A percentile compares a stretch with the other conserved stretches of the same genome.
Conservation (phyloP, 805 yeast species). For the Yamadazyma olivae region DNA sequence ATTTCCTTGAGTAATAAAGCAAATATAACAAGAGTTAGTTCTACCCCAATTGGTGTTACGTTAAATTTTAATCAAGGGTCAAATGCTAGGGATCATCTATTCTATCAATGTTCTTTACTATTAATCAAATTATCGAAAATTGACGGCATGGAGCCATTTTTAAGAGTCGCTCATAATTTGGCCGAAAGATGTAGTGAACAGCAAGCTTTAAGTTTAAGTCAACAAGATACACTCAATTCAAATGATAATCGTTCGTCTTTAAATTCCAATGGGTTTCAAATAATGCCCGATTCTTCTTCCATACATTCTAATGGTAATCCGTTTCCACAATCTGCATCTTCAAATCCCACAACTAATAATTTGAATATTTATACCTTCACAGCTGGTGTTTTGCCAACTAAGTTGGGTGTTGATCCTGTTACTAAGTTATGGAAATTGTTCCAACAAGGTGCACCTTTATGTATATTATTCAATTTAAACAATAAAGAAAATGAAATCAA, state of each 20-base stretch:
- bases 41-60: conserved; percentile 45
- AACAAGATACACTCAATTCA: conserved; percentile 23
- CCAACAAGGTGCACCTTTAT: conserved; percentile 90
- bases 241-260: conserved; percentile 32
- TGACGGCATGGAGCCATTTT: conserved; percentile 66
- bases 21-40: conserved; percentile 37
- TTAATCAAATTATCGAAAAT: conserved; percentile 54
- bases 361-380: conserved; percentile 56
- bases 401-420: conserved; percentile 81
- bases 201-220: conserved; percentile 56
- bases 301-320: neutral
- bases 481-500: conserved; percentile 42
- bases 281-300: conserved; percentile 28
- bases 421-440: conserved; percentile 85
- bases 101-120: conserved; percentile 59
- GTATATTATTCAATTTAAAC: conserved; percentile 73
- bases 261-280: conserved; percentile 32
- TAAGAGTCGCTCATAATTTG: conserved; percentile 58
- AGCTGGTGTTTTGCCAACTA: conserved; percentile 75
- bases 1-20: conserved; percentile 28
- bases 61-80: conserved; percentile 61
- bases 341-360: conserved; percentile 14
- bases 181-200: conserved; percentile 72
- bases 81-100: conserved; percentile 63
- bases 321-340: conserved; percentile 15